These are phyloP conservation scores for Kluyveromyces nonfermentans DNA, from an alignment of 805 yeast species.

Conservation along the genomic window DNA sequence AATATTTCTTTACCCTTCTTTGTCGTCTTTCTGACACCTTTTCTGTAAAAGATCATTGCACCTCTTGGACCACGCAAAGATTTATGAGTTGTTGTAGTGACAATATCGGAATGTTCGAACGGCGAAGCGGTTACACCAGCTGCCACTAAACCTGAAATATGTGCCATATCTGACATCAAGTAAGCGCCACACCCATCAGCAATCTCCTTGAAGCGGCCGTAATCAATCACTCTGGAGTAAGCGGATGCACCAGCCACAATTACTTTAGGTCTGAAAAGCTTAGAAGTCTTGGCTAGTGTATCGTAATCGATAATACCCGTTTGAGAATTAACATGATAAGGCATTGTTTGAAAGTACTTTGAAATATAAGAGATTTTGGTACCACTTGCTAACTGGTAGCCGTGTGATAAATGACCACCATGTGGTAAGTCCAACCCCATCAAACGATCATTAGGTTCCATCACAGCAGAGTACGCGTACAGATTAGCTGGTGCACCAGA, in stretches of 20 bases:
- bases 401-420: slow-evolving; percentile 97
- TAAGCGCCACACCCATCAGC: slow-evolving; percentile 93
- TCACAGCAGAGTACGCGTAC: slow-evolving; percentile 80
- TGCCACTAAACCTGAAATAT: slow-evolving; percentile 90
- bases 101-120: slow-evolving; percentile 87
- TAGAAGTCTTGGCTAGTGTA: slow-evolving; percentile 69
- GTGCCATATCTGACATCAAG: slow-evolving; percentile 93
- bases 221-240: slow-evolving; percentile 83
- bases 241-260: slow-evolving; percentile 97
- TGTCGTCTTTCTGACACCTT: slow-evolving; percentile 75
- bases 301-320: slow-evolving; percentile 94
- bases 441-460: slow-evolving; percentile 84
- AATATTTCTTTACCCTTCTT: slow-evolving; percentile 78
- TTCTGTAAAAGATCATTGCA: slow-evolving; percentile 94
- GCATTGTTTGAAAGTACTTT: slow-evolving; percentile 95
- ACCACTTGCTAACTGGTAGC: slow-evolving; percentile 77
- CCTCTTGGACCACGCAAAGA: slow-evolving; percentile 99
- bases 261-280: slow-evolving; percentile 86
- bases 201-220: slow-evolving; percentile 79
- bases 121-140: slow-evolving; percentile 93
- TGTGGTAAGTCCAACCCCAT: slow-evolving; percentile 98
- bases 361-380: slow-evolving; percentile 88
- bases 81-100: slow-evolving; percentile 96
- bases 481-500: slow-evolving; percentile 97
- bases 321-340: slow-evolving; percentile 76